phyloP scores from a whole-genome alignment of 352 stramenopile genomes.

The Thalassiosira hispida region DNA sequence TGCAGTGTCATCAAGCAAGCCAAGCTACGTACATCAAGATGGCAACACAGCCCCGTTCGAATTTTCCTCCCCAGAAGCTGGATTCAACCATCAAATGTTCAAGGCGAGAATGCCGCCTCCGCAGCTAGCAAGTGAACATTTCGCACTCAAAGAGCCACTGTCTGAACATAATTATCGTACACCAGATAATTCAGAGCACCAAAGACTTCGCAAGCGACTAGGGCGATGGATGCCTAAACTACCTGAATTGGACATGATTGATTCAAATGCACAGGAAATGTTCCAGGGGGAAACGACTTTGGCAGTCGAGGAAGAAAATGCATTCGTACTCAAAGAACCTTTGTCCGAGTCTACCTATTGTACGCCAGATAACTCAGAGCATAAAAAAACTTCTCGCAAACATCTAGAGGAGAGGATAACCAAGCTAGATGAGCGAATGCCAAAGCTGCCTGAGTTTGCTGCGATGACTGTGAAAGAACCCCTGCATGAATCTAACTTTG shows the following conservation, averaged over 20 bases:
- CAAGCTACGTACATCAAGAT: background rate
- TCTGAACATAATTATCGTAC: constrained; percentile 41
- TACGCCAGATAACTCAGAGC: constrained; percentile 42
- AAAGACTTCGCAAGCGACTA: background rate
- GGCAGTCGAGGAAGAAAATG: background rate
- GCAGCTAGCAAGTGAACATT: background rate
- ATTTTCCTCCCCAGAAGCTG: constrained; percentile 30
- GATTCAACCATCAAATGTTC: constrained; percentile 33
- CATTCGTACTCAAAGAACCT: constrained; percentile 24
- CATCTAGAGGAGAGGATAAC: constrained; percentile 2
- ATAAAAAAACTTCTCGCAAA: background rate
- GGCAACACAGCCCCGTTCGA: constrained; percentile 3
- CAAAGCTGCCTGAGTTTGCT: constrained; percentile 14
- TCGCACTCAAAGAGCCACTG: constrained; percentile 28
- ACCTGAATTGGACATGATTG: constrained; percentile 8
- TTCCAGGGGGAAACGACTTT: background rate
- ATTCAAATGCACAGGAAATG: background rate
- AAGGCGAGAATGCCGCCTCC: background rate
- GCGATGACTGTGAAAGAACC: constrained; percentile 3
- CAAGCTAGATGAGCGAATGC: constrained; percentile 17
- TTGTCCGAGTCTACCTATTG: constrained; percentile 35
- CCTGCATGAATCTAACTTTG: constrained; percentile 3
- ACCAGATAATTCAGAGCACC: constrained; percentile 36
- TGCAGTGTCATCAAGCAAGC: background rate
- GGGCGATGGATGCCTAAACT: constrained; percentile 11